Evolutionary conservation across 2,329 filamentous ascomycete species (phyloP), one percentile per base, ranked within the genome.

Genomic region (Leptographium wingfieldii): DNA sequence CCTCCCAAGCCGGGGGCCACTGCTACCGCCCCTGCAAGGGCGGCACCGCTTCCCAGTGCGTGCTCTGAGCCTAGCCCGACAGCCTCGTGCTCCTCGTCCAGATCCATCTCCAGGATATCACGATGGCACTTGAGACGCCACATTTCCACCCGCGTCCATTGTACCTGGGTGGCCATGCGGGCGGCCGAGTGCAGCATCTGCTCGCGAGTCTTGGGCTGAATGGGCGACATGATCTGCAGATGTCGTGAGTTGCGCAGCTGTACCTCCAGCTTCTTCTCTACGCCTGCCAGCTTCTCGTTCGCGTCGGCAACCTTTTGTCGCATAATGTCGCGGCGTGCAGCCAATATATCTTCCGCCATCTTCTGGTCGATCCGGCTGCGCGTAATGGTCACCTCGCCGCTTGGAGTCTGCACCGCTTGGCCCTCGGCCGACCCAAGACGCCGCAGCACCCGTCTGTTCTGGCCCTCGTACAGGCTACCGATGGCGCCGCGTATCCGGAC

Each of bases 111-210:
- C 25, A 99, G 75, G 62, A 97, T 92, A 67, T 96, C 92, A 51
- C 87, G 85, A 71, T 99, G 92, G 65, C 92, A 96, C 54, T 84
- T 92, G 67, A 92, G 82, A 59, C 86, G 88, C 90, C 92, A 96
- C 25, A 96, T 94, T 65, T 96, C 90, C 70, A 95, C 87, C 62
- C 92, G 82, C n/a, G 87, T 85, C 92, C 92, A 96, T 70, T 94
- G 95, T 62, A 99, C 75, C 69, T 92, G 91, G 3, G 90, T 90
- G 60, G 92, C 85, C 73, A 95, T 86, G 9, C 87, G 84, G 6
- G 86, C 90, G 25, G 94, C 92, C 22, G 90, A 88, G 64, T 87
- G 79, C n/a, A 96, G 80, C 59, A 97, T 81, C 61, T 90, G 83
- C 62, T 97, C 92, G 62, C 94, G 81, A 0, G 90, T 92, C 72